Percentiles rank a stretch among this genome's conserved stretches.
These are phyloP conservation scores for Gossypium schwendimanii DNA, from an alignment of 441 rosid species.

Conservation along the genomic window DNA sequence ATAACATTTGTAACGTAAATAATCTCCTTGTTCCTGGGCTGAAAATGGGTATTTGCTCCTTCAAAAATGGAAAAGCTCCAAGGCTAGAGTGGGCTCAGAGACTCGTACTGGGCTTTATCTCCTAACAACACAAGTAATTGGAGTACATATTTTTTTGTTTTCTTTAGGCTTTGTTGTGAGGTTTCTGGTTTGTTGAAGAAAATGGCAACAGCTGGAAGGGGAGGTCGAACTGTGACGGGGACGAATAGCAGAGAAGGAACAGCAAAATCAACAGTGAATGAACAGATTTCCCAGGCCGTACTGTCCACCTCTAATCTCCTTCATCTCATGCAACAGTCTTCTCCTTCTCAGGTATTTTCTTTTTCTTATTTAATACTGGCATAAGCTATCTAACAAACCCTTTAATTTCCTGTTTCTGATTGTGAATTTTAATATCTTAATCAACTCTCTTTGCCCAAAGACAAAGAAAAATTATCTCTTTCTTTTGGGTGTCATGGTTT, in stretches of 20 bases:
- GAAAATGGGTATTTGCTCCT: background rate
- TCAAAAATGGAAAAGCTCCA: background rate
- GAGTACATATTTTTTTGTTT: background rate
- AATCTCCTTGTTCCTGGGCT: background rate
- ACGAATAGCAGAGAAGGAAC: constrained; percentile 35
- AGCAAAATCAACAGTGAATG: constrained; percentile 47
- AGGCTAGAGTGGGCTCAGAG: background rate
- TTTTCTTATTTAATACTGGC: background rate
- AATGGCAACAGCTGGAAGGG: constrained; percentile 9
- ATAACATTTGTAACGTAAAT: no score
- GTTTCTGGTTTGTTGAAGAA: background rate
- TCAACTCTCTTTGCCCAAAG: background rate
- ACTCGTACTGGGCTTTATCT: background rate
- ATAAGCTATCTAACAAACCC: background rate
- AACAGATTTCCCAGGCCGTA: constrained; percentile 56
- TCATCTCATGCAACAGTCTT: constrained; percentile 59
- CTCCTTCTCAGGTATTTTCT: constrained; percentile 40
- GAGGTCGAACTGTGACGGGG: constrained; percentile 16
- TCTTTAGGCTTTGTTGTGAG: background rate
- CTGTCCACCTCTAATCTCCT: constrained; percentile 68
- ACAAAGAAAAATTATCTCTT: background rate
- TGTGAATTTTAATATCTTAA: background rate
- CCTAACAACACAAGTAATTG: background rate
- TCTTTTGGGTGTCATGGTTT: background rate
- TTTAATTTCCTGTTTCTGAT: background rate